These are phyloP conservation scores for Vinca minor DNA, from an alignment of 257 asterid genomes.

Conservation along the genomic window DNA sequence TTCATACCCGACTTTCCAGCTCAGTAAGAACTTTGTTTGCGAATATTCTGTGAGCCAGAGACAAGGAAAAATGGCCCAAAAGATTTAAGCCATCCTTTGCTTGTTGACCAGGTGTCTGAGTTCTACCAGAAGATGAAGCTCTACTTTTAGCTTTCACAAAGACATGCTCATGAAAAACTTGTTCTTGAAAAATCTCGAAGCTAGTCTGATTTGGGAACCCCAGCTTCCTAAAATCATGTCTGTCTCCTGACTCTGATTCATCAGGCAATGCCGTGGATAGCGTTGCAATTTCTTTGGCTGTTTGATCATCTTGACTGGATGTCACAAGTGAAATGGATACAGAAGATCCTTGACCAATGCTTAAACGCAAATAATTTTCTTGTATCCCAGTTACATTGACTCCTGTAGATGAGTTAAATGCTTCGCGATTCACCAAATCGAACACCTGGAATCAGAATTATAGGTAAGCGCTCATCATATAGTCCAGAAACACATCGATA, in stretches of 20 bases:
- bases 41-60: constrained; percentile 93
- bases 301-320: constrained; percentile 44
- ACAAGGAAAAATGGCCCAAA: constrained; percentile 80
- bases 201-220: constrained; percentile 60
- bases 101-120: constrained; percentile 49
- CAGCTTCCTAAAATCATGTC: constrained; percentile 29
- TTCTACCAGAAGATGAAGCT: constrained; percentile 35
- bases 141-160: constrained; percentile 67
- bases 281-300: constrained; percentile 29
- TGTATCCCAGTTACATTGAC: constrained; percentile 70
- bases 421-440: constrained; percentile 88
- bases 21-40: constrained; percentile 65
- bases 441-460: constrained; percentile 51
- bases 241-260: constrained; percentile 35
- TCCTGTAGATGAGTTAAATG: constrained; percentile 58
- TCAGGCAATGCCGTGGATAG: constrained; percentile 31
- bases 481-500: constrained; percentile 9
- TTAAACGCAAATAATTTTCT: constrained; percentile 65
- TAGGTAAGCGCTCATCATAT: constrained; percentile 11
- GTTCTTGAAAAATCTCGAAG: constrained; percentile 73
- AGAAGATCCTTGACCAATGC: constrained; percentile 74
- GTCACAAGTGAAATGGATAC: constrained; percentile 68
- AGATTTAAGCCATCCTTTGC: constrained; percentile 54
- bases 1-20: constrained; percentile 79
- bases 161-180: constrained; percentile 79